Base-by-base conservation (phyloP, 495 filamentous ascomycete genomes). In the Hypoxylon rickii region DNA sequence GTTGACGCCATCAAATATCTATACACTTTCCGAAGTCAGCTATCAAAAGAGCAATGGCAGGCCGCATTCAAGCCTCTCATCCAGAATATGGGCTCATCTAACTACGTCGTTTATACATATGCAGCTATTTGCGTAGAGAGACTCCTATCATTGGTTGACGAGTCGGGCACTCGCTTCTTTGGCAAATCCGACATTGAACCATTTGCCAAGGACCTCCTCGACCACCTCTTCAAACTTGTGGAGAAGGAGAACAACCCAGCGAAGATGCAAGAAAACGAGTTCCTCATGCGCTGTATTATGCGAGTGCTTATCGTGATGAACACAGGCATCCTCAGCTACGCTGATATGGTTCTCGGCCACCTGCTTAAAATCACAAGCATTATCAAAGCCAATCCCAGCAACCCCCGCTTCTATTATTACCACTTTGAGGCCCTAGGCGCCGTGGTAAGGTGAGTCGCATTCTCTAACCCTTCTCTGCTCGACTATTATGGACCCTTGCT, bases 221-320 rank as follows among this genome's bases (percentile, higher is more conserved):
- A 91, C 53, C 94, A 97, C 63, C 83, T 97, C n/a, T 97, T 99
- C 77, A 82, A 81, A 36, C 76, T 99, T 12, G 90, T 99, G 50
- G 85, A 93, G 58, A 86, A 85, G 53, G 85, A 96, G 55, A 73
- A 77, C 0, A 85, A 86, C 7, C 87, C 95, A 16, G 83, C 93
- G 59, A 97, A 97, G 79, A 84, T 97, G 51, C 94, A 97, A 68
- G 95, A 99, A 72, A 97, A 99, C 65, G 95, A 99, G 68, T 99
- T 96, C 69, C 73, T 99, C 56, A 97, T 99, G 92, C 86, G 88
- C 46, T 97, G 95, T 70, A 88, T 96, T 20, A 99, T 99, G 95
- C 82, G 95, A 44, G 91, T 97, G 7, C 76, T 99, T 51, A 89
- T 97, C 55, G 90, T 96, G 49, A 86, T 96, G 68, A 88, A 86